Evolutionary conservation across 768 basidiomycete species (phyloP).

Genomic region (Scleroderma bovista): DNA sequence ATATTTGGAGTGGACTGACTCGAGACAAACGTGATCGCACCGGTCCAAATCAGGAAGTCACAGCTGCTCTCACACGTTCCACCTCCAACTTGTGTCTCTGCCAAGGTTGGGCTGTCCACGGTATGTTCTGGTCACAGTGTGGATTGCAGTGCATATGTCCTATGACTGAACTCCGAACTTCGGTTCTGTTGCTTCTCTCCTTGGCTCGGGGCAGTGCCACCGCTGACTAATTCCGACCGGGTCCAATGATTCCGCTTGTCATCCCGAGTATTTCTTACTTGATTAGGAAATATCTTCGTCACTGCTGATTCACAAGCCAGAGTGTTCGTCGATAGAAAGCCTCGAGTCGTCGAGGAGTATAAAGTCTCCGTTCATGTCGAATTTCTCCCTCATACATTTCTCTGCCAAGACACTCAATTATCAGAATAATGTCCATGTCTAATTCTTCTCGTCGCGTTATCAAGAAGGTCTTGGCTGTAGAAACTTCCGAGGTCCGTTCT

Average conservation of each 20-base stretch:
- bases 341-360: no score
- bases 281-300: neutral
- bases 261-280: neutral
- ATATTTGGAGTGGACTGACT: neutral
- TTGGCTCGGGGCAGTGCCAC: no score
- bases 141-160: no score
- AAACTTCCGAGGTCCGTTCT: constrained; percentile 56
- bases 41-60: constrained; percentile 13
- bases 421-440: constrained; percentile 20
- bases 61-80: constrained; percentile 22
- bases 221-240: no score
- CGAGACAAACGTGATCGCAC: constrained; percentile 12
- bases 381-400: no score
- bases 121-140: neutral
- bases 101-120: neutral
- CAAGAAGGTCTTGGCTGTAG: constrained; percentile 73
- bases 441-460: constrained; percentile 58
- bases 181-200: no score
- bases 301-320: neutral
- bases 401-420: neutral
- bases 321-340: no score
- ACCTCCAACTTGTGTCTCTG: neutral
- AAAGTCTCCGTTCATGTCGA: no score
- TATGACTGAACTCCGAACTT: no score
- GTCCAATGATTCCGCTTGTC: no score